These are phyloP conservation scores for Scytalidium sp. DNA, from an alignment of 2,329 filamentous ascomycete species.

Conservation along the genomic window DNA sequence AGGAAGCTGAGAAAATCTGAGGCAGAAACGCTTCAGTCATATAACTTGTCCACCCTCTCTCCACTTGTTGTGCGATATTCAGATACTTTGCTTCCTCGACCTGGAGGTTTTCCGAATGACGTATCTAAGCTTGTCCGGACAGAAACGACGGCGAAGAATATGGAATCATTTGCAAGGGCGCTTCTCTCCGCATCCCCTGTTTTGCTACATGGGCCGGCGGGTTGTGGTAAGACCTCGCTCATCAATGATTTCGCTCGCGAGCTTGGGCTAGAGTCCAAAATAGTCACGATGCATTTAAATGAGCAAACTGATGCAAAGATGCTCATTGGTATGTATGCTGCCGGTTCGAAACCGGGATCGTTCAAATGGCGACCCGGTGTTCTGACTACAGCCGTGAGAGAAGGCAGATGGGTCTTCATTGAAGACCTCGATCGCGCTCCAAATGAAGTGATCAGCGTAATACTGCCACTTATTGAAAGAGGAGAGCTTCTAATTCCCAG, in stretches of 20 bases:
- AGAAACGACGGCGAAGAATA: slow-evolving; percentile 67
- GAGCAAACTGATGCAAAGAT: slow-evolving; percentile 98
- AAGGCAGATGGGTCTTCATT: slow-evolving; percentile 95
- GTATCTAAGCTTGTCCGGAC: slow-evolving; percentile 64
- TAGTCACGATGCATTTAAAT: slow-evolving; percentile 95
- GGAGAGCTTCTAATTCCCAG: slow-evolving; percentile 89
- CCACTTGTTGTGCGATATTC: slow-evolving; percentile 63
- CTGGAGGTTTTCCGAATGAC: slow-evolving; percentile 44
- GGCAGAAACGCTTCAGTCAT: slow-evolving; percentile 10
- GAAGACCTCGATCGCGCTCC: slow-evolving; percentile 95
- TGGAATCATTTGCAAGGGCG: slow-evolving; percentile 64
- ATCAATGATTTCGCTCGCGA: slow-evolving; percentile 78
- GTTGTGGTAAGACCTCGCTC: slow-evolving; percentile 86
- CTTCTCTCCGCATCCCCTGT: slow-evolving; percentile 70
- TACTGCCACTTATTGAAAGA: slow-evolving; percentile 88
- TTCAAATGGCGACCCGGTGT: slow-evolving; percentile 93
- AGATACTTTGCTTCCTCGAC: slow-evolving; percentile 63
- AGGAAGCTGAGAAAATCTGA: not conserved
- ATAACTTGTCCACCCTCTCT: slow-evolving; percentile 45
- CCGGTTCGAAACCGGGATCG: slow-evolving; percentile 79
- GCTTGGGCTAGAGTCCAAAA: slow-evolving; percentile 73
- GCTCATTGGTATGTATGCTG: slow-evolving; percentile 90
- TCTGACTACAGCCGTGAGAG: slow-evolving; percentile 86
- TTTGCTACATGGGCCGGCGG: slow-evolving; percentile 77
- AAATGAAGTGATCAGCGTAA: slow-evolving; percentile 88